phyloP scores from a whole-genome alignment of 2,329 filamentous ascomycete species.

The Fusarium sp. region DNA sequence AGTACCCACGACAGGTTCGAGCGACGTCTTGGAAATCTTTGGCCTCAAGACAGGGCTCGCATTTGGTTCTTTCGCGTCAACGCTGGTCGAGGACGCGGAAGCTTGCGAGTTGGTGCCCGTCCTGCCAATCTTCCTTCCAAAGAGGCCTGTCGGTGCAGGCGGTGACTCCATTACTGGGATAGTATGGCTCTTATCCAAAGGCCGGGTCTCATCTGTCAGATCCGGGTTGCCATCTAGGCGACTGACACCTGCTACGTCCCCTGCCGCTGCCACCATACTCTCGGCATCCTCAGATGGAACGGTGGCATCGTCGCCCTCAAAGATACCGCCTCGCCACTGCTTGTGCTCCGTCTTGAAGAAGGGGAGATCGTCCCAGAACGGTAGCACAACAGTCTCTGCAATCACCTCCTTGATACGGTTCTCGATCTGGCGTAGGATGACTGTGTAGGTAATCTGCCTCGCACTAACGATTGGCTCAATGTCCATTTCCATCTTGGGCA shows the following conservation, averaged over 20 bases:
- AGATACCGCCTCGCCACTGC: slow-evolving; percentile 86
- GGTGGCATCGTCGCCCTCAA: slow-evolving; percentile 63
- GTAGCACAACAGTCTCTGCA: slow-evolving; percentile 87
- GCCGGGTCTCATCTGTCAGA: slow-evolving; percentile 52
- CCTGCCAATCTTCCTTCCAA: slow-evolving; percentile 59
- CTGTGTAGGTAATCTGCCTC: slow-evolving; percentile 91
- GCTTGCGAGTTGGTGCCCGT: slow-evolving; percentile 44
- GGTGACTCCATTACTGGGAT: slow-evolving; percentile 55
- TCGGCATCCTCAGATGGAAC: slow-evolving; percentile 38
- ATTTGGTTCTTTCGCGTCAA: slow-evolving; percentile 56
- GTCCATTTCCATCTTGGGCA: slow-evolving; percentile 92
- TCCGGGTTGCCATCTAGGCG: slow-evolving; percentile 54
- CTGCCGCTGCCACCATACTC: slow-evolving; percentile 48
- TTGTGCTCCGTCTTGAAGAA: slow-evolving; percentile 86
- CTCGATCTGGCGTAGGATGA: slow-evolving; percentile 93
- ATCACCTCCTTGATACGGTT: slow-evolving; percentile 94
- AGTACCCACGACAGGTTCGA: slow-evolving; percentile 72
- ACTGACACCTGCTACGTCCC: slow-evolving; percentile 59
- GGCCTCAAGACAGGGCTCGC: slow-evolving; percentile 49
- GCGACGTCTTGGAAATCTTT: slow-evolving; percentile 55
- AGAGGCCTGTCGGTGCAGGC: slow-evolving; percentile 53
- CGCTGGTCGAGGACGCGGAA: slow-evolving; percentile 58
- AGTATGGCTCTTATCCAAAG: slow-evolving; percentile 66
- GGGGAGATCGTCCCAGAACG: slow-evolving; percentile 96
- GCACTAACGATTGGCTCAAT: slow-evolving; percentile 96